These are phyloP conservation scores for Trichoderma atrobrunneum DNA, from an alignment of 2,329 filamentous ascomycete species.

Conservation along the genomic window DNA sequence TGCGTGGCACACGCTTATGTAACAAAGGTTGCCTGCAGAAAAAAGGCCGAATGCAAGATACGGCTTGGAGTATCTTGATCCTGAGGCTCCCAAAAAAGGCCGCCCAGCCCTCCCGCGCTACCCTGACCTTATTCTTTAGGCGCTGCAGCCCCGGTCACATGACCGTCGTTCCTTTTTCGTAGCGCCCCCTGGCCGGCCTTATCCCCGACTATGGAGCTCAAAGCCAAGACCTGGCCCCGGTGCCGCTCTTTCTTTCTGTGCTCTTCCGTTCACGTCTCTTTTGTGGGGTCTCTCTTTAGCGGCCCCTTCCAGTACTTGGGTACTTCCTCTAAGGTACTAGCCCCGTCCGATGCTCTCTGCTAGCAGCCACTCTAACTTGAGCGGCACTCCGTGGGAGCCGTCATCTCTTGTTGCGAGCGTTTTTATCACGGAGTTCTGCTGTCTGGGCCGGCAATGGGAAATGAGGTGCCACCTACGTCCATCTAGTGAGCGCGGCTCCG, in stretches of 20 bases:
- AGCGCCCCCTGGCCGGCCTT: background rate
- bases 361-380: background rate
- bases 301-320: background rate
- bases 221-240: background rate
- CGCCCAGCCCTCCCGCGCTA: background rate
- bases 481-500: background rate
- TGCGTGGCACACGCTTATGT: slow-evolving; percentile 11
- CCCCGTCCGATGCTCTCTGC: background rate
- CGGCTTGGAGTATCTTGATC: slow-evolving; percentile 13
- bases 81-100: slow-evolving; percentile 9
- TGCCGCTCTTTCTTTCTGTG: background rate
- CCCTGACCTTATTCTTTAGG: slow-evolving; percentile 4
- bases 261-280: background rate
- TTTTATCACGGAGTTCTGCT: background rate
- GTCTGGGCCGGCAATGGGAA: background rate
- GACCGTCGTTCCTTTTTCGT: background rate
- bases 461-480: background rate
- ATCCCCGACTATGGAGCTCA: background rate
- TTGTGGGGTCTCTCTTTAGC: background rate
- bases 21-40: slow-evolving; percentile 16
- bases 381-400: background rate
- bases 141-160: slow-evolving; percentile 13
- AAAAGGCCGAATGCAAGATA: slow-evolving; percentile 20
- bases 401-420: background rate
- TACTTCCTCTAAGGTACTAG: background rate